These are phyloP conservation scores for Backusella circina DNA, from an alignment of 192 early-diverging fungal genomes.

Conservation along the genomic window DNA sequence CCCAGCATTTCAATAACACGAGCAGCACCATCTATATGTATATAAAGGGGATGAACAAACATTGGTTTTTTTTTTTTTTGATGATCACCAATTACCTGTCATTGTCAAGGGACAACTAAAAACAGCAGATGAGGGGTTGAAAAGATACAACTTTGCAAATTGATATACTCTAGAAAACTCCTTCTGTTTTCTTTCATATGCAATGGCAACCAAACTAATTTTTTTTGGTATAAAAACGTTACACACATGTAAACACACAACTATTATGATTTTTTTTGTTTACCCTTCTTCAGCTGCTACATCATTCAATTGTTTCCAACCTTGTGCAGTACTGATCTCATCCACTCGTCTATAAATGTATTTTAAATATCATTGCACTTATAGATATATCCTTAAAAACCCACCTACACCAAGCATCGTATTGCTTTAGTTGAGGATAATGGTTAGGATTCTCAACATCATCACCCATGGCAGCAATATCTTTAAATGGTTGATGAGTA, in stretches of 20 bases:
- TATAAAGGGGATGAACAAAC: too few species aligned
- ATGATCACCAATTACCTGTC: constrained; percentile 42
- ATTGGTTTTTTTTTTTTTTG: neutral
- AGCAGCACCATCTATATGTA: constrained; percentile 56
- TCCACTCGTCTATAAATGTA: constrained; percentile 49
- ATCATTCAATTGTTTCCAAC: constrained; percentile 60
- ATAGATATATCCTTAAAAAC: neutral
- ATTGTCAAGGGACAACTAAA: constrained; percentile 73
- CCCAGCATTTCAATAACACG: constrained; percentile 58
- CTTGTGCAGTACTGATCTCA: constrained; percentile 51
- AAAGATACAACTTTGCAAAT: constrained; percentile 67
- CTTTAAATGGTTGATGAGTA: constrained; percentile 14
- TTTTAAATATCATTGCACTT: neutral
- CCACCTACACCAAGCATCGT: constrained; percentile 60
- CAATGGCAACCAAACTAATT: constrained; percentile 55
- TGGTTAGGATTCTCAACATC: constrained; percentile 53
- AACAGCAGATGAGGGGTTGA: constrained; percentile 47
- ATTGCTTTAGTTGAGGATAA: constrained; percentile 63
- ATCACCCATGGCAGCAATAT: constrained; percentile 43
- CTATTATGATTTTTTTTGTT: neutral
- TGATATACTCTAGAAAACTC: constrained; percentile 56
- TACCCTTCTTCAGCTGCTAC: constrained; percentile 57
- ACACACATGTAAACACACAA: neutral
- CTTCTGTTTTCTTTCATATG: constrained; percentile 52
- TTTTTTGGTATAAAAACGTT: too few species aligned